Percentiles rank a stretch among this genome's conserved stretches.
These are phyloP conservation scores for Marvania coccoides DNA, from an alignment of 139 green algal genomes.

Conservation along the genomic window DNA sequence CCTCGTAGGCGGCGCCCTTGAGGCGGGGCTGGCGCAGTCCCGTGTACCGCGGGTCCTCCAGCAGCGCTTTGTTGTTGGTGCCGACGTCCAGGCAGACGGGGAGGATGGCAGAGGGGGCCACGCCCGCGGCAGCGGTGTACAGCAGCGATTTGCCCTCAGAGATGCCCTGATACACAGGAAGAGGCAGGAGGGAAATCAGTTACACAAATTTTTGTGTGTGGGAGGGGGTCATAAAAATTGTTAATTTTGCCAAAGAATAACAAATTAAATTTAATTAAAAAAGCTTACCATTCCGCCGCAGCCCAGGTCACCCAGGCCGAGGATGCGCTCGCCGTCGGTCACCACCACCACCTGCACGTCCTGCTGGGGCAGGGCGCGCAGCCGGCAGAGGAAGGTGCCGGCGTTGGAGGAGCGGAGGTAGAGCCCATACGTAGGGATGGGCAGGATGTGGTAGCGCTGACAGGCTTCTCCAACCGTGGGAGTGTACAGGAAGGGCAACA, in stretches of 20 bases:
- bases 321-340: conserved; percentile 60
- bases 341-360: conserved; percentile 46
- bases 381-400: conserved; percentile 27
- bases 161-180: conserved; percentile 4
- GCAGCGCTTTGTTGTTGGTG: conserved; percentile 74
- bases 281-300: conserved; percentile 51
- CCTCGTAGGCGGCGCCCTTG: conserved; percentile 35
- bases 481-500: conserved; percentile 86
- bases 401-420: conserved; percentile 16
- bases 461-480: conserved; percentile 92
- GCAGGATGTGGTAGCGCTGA: conserved; percentile 52
- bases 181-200: too few species aligned
- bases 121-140: conserved; percentile 43
- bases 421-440: conserved; percentile 29
- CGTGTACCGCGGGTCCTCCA: conserved; percentile 62
- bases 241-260: background rate
- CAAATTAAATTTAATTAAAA: too few species aligned
- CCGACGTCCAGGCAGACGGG: conserved; percentile 84
- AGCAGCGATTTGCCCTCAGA: conserved; percentile 31
- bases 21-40: conserved; percentile 40
- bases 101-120: conserved; percentile 48
- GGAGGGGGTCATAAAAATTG: background rate
- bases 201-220: background rate
- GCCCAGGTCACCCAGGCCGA: conserved; percentile 60
- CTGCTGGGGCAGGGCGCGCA: conserved; percentile 32